These are phyloP conservation scores for Rhododendron williamsianum DNA, from an alignment of 148 eudicot species.

Conservation along the genomic window DNA sequence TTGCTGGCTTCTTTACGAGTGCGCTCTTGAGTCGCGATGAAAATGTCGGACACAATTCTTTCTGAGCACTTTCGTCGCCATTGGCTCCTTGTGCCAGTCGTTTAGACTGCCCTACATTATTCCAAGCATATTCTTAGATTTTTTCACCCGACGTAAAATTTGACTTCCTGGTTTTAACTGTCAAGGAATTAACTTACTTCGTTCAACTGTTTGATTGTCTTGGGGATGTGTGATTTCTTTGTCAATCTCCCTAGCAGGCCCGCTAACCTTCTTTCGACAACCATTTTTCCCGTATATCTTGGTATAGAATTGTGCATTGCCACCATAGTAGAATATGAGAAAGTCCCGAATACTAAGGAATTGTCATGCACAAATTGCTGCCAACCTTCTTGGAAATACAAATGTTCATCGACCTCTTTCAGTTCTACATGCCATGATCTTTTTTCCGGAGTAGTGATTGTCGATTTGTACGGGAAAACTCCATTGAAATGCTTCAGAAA, in stretches of 20 bases:
- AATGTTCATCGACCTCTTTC: background rate
- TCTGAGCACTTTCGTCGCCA: background rate
- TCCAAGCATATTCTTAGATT: background rate
- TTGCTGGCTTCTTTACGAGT: background rate
- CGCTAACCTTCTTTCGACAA: background rate
- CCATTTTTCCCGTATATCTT: slow-evolving; percentile 10
- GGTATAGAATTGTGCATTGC: slow-evolving; percentile 8
- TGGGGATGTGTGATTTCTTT: background rate
- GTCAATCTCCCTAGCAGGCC: background rate
- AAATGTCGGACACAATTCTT: background rate
- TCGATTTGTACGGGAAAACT: slow-evolving; percentile 10
- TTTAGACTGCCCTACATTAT: slow-evolving; percentile 4
- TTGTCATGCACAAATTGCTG: slow-evolving; percentile 13
- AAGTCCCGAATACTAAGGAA: slow-evolving; percentile 17
- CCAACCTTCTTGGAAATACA: slow-evolving; percentile 17
- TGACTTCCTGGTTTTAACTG: background rate
- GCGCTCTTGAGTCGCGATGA: background rate
- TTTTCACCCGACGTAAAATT: background rate
- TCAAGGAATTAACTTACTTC: background rate
- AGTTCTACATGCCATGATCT: slow-evolving; percentile 14
- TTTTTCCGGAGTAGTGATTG: background rate
- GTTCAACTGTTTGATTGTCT: background rate
- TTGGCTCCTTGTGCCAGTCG: background rate
- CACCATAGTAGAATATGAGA: slow-evolving; percentile 12
- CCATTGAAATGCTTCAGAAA: slow-evolving; percentile 7